Conservation (phyloP, 129 eudicot species). For the Ambrosia artemisiifolia region DNA sequence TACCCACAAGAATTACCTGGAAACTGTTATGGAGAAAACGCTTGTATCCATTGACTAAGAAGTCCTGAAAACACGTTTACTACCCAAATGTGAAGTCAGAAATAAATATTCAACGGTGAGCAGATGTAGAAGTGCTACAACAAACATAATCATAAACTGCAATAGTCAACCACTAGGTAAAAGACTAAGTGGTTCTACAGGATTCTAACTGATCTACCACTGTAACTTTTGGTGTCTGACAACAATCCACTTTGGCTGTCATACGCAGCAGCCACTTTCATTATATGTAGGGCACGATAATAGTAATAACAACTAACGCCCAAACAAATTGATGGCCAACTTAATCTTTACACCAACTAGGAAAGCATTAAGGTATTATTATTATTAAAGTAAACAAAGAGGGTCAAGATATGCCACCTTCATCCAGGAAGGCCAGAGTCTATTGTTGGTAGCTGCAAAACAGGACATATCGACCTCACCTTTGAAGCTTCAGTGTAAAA, state of each 20-base stretch:
- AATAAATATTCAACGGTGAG: conserved; percentile 24
- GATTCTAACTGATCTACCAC: conserved; percentile 33
- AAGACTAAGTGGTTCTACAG: conserved; percentile 31
- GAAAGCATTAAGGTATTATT: conserved; percentile 17
- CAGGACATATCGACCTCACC: no score
- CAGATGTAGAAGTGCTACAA: conserved; percentile 22
- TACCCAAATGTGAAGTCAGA: conserved; percentile 13
- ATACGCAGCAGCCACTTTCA: conserved; percentile 28
- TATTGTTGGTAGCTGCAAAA: conserved; percentile 1
- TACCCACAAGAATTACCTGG: not conserved
- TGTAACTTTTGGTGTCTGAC: conserved; percentile 32
- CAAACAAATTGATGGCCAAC: conserved; percentile 9
- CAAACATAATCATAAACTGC: conserved; percentile 15
- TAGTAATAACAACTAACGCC: conserved; percentile 21
- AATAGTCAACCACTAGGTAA: conserved; percentile 43
- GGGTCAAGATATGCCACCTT: conserved; percentile 20
- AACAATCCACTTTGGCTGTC: conserved; percentile 27
- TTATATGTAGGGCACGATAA: conserved; percentile 11
- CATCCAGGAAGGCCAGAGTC: conserved; percentile 5
- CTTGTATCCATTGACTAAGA: not conserved
- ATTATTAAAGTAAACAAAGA: not conserved
- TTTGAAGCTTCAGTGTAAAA: no score
- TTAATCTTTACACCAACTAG: conserved; percentile 18
- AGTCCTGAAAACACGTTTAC: conserved; percentile 14
- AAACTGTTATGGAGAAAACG: not conserved